Conservation (phyloP, 2,329 filamentous ascomycete genomes). For the Tolypocladium endophyticum region DNA sequence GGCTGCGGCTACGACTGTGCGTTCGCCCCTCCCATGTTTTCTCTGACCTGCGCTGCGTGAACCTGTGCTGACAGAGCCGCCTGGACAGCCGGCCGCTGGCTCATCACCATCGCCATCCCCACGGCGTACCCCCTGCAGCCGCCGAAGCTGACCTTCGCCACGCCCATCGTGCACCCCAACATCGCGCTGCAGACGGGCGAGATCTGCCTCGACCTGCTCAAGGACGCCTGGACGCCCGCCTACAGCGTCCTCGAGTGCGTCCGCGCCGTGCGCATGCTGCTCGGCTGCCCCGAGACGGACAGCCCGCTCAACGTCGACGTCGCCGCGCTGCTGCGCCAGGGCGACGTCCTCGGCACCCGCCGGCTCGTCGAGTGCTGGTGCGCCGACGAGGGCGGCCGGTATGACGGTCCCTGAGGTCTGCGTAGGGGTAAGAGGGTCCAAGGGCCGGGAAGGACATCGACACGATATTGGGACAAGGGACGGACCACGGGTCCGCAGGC, state of each 20-base stretch:
- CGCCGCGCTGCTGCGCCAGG: conserved; percentile 57
- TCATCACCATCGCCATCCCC: conserved; percentile 67
- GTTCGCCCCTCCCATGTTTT: conserved; percentile 5
- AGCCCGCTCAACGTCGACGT: conserved; percentile 72
- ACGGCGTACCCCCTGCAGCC: conserved; percentile 67
- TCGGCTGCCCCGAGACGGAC: conserved; percentile 55
- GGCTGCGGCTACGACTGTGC: conserved; percentile 46
- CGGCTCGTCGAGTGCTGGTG: conserved; percentile 65
- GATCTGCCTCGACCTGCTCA: conserved; percentile 85
- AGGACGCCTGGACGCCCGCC: conserved; percentile 70
- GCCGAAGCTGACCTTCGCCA: conserved; percentile 72
- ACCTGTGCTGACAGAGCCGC: background rate
- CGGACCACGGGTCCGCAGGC: background rate
- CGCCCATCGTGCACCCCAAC: conserved; percentile 78
- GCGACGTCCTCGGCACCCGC: conserved; percentile 58
- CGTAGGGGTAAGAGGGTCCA: background rate
- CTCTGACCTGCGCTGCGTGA: background rate
- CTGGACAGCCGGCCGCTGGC: conserved; percentile 61
- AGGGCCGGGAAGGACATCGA: background rate
- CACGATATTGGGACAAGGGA: background rate
- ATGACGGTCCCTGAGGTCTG: conserved; percentile 20
- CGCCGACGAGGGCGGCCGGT: conserved; percentile 22
- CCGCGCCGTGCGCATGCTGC: conserved; percentile 60
- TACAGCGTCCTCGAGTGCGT: conserved; percentile 71
- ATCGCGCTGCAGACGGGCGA: conserved; percentile 62